Conservation (phyloP, 805 yeast species). For the Kluyveromyces siamensis region DNA sequence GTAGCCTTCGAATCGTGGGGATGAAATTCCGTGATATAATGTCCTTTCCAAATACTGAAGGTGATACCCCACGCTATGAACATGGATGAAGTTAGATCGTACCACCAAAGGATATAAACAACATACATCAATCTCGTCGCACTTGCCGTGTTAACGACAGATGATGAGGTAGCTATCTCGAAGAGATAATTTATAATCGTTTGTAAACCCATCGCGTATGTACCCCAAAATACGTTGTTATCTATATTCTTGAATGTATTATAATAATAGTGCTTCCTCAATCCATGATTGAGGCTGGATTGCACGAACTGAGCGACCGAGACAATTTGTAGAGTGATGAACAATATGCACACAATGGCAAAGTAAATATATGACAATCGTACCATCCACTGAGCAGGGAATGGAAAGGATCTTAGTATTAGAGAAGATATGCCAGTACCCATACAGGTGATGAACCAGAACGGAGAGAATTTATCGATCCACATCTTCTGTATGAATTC, state of each 20-base stretch:
- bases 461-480: slow-evolving; percentile 35
- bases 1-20: slow-evolving; percentile 8
- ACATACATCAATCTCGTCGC: slow-evolving; percentile 37
- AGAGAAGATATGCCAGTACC: slow-evolving; percentile 70
- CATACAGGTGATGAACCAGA: slow-evolving; percentile 71
- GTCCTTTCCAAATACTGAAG: slow-evolving; percentile 36
- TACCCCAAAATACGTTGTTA: slow-evolving; percentile 61
- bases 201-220: slow-evolving; percentile 70
- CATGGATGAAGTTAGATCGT: slow-evolving; percentile 46
- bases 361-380: slow-evolving; percentile 54
- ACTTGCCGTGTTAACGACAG: slow-evolving; percentile 9
- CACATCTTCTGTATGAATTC: background rate
- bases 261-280: slow-evolving; percentile 12
- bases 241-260: slow-evolving; percentile 33
- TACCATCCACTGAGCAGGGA: slow-evolving; percentile 48
- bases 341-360: slow-evolving; percentile 44
- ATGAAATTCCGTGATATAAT: slow-evolving; percentile 19
- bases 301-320: slow-evolving; percentile 33
- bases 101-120: slow-evolving; percentile 67
- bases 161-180: slow-evolving; percentile 31
- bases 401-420: slow-evolving; percentile 58
- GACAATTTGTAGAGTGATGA: slow-evolving; percentile 35
- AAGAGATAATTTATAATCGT: slow-evolving; percentile 54
- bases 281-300: background rate
- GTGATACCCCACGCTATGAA: slow-evolving; percentile 53